Conservation (phyloP, 805 yeast species). For the Candida pseudoglaebosa region DNA sequence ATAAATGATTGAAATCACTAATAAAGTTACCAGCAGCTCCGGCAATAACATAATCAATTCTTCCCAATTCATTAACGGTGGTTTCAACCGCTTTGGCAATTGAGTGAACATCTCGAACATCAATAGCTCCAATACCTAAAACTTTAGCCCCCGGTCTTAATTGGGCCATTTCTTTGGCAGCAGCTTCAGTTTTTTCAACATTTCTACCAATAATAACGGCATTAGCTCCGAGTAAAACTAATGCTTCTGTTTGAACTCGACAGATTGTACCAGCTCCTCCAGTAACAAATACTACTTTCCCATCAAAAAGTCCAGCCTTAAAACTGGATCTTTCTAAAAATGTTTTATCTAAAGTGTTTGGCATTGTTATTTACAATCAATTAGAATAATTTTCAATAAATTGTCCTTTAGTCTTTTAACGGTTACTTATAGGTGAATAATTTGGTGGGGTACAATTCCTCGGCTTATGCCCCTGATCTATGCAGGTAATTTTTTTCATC, state of each 20-base stretch:
- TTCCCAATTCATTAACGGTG: slow-evolving; percentile 68
- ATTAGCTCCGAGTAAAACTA: slow-evolving; percentile 79
- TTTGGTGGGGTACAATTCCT: slow-evolving; percentile 1
- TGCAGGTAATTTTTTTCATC: neutral
- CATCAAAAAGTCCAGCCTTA: slow-evolving; percentile 69
- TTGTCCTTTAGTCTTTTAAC: neutral
- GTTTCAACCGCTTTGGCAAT: slow-evolving; percentile 58
- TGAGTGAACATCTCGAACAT: slow-evolving; percentile 69
- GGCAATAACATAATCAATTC: slow-evolving; percentile 82
- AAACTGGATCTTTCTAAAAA: slow-evolving; percentile 27
- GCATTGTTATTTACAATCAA: neutral
- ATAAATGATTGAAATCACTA: slow-evolving; percentile 70
- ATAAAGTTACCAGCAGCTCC: slow-evolving; percentile 97
- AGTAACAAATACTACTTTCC: slow-evolving; percentile 85
- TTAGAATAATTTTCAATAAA: neutral
- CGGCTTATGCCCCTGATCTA: neutral
- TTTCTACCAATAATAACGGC: slow-evolving; percentile 86
- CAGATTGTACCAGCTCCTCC: slow-evolving; percentile 98
- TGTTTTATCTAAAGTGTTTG: slow-evolving; percentile 26
- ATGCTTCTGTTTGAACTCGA: slow-evolving; percentile 81
- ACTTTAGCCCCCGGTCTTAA: slow-evolving; percentile 63
- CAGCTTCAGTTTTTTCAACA: slow-evolving; percentile 56
- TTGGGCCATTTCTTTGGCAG: slow-evolving; percentile 61
- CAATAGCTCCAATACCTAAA: slow-evolving; percentile 66
- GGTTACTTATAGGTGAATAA: neutral